A percentile compares a stretch with the other conserved stretches of the same genome.
phyloP scores from a whole-genome alignment of 495 filamentous ascomycete species.

The Penicillium chermesinum region DNA sequence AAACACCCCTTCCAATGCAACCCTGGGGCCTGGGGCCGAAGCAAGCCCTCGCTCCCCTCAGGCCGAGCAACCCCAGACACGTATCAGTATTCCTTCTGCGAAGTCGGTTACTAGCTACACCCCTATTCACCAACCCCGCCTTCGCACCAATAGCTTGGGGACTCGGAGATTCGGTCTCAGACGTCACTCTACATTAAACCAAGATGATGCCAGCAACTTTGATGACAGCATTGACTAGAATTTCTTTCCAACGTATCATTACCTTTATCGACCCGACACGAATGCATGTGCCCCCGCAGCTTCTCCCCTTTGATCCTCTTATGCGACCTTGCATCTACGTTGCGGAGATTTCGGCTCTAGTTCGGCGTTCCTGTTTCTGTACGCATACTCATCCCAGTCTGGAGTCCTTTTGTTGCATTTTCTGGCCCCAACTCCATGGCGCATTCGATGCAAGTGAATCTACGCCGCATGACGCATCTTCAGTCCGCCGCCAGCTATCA shows the following conservation, averaged over 20 bases:
- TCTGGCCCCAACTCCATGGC: conserved; percentile 3
- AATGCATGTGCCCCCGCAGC: conserved; percentile 10
- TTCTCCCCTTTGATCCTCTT: conserved; percentile 19
- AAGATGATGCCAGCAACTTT: conserved; percentile 27
- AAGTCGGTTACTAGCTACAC: conserved; percentile 42
- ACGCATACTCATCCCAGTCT: conserved; percentile 12
- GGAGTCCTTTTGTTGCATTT: conserved; percentile 16
- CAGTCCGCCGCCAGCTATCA: not conserved
- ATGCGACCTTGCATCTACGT: conserved; percentile 25
- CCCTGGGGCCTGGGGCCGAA: conserved; percentile 18
- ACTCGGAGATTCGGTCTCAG: conserved; percentile 35
- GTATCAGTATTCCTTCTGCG: conserved; percentile 34
- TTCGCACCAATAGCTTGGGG: conserved; percentile 39
- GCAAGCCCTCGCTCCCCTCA: conserved; percentile 19
- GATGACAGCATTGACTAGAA: conserved; percentile 36
- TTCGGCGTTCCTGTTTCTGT: conserved; percentile 28
- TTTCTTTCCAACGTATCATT: not conserved
- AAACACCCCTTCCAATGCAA: conserved; percentile 18
- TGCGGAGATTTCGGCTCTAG: conserved; percentile 14
- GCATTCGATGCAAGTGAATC: not conserved
- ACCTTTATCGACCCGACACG: conserved; percentile 3
- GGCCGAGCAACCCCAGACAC: conserved; percentile 28
- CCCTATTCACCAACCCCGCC: conserved; percentile 35
- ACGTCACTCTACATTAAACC: conserved; percentile 28
- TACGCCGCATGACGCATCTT: too few relatives aligned